Evolutionary conservation across 1,284 basidiomycete genomes (phyloP).

Genomic region (Trametes pubescens): DNA sequence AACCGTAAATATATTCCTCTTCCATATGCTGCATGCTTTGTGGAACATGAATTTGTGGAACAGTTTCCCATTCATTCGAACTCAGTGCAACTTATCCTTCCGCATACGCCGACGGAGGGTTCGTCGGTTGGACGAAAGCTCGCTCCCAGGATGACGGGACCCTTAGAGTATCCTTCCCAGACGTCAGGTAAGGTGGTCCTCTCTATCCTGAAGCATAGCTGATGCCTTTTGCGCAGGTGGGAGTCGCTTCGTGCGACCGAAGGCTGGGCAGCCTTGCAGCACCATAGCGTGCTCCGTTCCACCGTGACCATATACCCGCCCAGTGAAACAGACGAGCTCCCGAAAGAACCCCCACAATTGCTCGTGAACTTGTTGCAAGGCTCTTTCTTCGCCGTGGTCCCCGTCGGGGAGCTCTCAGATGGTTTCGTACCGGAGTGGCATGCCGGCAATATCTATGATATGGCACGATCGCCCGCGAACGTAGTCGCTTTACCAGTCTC

Average conservation of each 20-base stretch:
- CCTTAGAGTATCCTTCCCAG: constrained; percentile 67
- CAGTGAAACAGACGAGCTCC: constrained; percentile 5
- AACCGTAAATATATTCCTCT: constrained; percentile 52
- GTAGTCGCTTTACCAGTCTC: constrained; percentile 56
- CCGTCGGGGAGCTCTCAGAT: constrained; percentile 39
- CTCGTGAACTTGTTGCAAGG: constrained; percentile 60
- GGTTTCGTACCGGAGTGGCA: constrained; percentile 64
- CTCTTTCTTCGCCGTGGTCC: constrained; percentile 73
- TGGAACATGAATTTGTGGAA: not conserved
- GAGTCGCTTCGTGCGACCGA: constrained; percentile 68
- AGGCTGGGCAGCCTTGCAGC: constrained; percentile 86
- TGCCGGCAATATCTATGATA: constrained; percentile 76
- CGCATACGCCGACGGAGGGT: constrained; percentile 67
- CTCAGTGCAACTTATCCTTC: constrained; percentile 63
- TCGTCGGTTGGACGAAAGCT: constrained; percentile 62
- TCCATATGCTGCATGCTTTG: not conserved
- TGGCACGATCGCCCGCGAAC: constrained; percentile 59
- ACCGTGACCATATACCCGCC: constrained; percentile 65
- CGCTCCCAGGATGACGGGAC: constrained; percentile 50
- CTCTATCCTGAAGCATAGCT: not conserved
- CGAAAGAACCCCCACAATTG: constrained; percentile 46
- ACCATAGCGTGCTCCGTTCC: constrained; percentile 72
- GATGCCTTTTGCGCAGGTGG: constrained; percentile 57
- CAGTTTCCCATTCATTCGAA: constrained; percentile 57
- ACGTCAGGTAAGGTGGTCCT: constrained; percentile 53